A percentile compares a stretch with the other conserved stretches of the same genome.
phyloP scores from a whole-genome alignment of 208 protist species.

The Endotrypanum monterogeii region DNA sequence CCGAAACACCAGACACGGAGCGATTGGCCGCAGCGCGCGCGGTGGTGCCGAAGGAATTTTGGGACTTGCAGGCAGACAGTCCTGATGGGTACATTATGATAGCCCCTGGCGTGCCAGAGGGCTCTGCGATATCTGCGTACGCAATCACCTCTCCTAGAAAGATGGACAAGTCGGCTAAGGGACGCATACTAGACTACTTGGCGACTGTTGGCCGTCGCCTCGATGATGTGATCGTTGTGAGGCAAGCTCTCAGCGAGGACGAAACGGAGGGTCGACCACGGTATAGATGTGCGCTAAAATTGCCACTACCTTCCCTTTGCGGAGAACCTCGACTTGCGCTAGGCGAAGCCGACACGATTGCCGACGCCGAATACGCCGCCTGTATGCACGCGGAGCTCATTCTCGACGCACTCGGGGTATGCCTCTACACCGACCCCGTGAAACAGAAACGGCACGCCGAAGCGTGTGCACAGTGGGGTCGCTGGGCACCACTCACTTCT shows the following conservation, averaged over 20 bases:
- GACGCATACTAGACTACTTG: conserved; percentile 69
- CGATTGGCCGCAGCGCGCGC: conserved; percentile 15
- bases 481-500: conserved; percentile 48
- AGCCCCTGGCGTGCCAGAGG: conserved; percentile 34
- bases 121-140: conserved; percentile 15
- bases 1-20: neutral
- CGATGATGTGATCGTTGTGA: conserved; percentile 66
- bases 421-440: conserved; percentile 59
- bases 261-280: conserved; percentile 35
- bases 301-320: conserved; percentile 73
- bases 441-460: conserved; percentile 67
- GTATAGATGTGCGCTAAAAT: conserved; percentile 47
- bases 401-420: conserved; percentile 84
- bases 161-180: conserved; percentile 54
- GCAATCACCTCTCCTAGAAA: conserved; percentile 21
- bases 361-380: conserved; percentile 73
- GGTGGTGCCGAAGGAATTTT: conserved; percentile 47
- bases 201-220: conserved; percentile 63
- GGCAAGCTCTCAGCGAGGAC: conserved; percentile 46
- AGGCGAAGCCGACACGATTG: conserved; percentile 60
- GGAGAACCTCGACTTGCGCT: conserved; percentile 76
- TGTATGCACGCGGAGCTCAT: conserved; percentile 91
- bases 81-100: conserved; percentile 80
- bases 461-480: conserved; percentile 55
- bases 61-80: conserved; percentile 60